These are phyloP conservation scores for Solanum okadae DNA, from an alignment of 257 asterid genomes.

Conservation along the genomic window DNA sequence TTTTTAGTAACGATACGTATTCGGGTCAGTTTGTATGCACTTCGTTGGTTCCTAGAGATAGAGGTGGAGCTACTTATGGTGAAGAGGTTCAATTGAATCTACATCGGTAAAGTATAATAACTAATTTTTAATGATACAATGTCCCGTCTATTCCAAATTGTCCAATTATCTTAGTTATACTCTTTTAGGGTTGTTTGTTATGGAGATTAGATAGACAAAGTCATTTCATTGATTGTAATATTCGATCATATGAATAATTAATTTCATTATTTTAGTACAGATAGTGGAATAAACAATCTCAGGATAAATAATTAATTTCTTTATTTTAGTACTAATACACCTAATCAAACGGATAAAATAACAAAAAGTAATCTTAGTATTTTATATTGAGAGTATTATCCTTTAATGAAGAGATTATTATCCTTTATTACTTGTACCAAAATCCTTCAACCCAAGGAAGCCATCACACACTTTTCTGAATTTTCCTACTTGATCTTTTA, in stretches of 20 bases:
- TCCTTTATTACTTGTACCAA: background rate
- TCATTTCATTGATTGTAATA: too few species aligned
- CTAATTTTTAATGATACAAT: background rate
- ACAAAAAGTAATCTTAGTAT: background rate
- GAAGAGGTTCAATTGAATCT: background rate
- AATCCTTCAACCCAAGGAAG: background rate
- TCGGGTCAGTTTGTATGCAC: background rate
- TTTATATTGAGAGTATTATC: background rate
- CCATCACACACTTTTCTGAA: background rate
- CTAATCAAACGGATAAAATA: background rate
- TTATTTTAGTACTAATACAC: too few species aligned
- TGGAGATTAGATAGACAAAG: background rate
- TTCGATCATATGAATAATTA: too few species aligned
- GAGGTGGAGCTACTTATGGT: background rate
- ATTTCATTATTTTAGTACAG: too few species aligned
- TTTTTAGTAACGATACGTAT: background rate
- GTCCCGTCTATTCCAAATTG: background rate
- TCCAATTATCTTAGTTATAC: background rate
- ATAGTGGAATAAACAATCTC: too few species aligned
- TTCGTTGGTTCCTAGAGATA: background rate
- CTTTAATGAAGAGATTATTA: background rate
- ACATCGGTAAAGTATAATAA: background rate
- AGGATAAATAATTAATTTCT: too few species aligned
- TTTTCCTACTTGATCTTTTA: background rate
- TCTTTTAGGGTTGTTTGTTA: background rate